These are phyloP conservation scores for Mucor plumbeus DNA, from an alignment of 371 early-diverging fungal species.

Conservation along the genomic window DNA sequence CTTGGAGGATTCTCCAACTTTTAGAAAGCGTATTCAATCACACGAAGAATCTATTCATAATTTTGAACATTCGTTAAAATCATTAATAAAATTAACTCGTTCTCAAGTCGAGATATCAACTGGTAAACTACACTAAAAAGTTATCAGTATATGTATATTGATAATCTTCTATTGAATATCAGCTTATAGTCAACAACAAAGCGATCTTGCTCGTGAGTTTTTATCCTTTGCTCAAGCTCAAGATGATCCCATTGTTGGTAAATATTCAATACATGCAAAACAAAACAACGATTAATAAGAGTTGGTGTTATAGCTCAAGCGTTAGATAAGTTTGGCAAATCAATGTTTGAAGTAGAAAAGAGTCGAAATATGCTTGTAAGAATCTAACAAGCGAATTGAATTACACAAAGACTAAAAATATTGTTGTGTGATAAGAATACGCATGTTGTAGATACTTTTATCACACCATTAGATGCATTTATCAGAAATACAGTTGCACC, in stretches of 20 bases:
- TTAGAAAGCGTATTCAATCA: conserved; percentile 58
- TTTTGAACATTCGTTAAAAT: conserved; percentile 57
- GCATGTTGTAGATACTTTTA: conserved; percentile 68
- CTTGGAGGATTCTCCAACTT: conserved; percentile 65
- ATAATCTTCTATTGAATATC: not conserved
- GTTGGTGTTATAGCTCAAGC: conserved; percentile 48
- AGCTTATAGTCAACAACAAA: conserved; percentile 61
- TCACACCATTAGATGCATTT: conserved; percentile 67
- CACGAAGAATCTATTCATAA: conserved; percentile 65
- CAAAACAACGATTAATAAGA: not conserved
- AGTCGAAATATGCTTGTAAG: conserved; percentile 66
- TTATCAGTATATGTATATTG: not conserved
- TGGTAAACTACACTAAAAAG: conserved; percentile 37
- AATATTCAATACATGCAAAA: not conserved
- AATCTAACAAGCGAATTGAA: not conserved
- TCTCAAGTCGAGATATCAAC: conserved; percentile 59
- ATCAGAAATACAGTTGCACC: conserved; percentile 60
- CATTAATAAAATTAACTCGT: conserved; percentile 59
- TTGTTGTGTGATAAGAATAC: conserved; percentile 47
- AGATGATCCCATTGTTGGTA: conserved; percentile 69
- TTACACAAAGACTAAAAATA: not conserved
- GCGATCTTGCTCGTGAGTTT: conserved; percentile 59
- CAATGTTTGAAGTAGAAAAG: conserved; percentile 67
- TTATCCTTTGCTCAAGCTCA: conserved; percentile 57
- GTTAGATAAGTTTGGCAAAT: conserved; percentile 58